Evolutionary conservation across 225 moss, liverwort and hornwort genomes (phyloP), one percentile per base, ranked within the genome.

Genomic region (Bryum argenteum): DNA sequence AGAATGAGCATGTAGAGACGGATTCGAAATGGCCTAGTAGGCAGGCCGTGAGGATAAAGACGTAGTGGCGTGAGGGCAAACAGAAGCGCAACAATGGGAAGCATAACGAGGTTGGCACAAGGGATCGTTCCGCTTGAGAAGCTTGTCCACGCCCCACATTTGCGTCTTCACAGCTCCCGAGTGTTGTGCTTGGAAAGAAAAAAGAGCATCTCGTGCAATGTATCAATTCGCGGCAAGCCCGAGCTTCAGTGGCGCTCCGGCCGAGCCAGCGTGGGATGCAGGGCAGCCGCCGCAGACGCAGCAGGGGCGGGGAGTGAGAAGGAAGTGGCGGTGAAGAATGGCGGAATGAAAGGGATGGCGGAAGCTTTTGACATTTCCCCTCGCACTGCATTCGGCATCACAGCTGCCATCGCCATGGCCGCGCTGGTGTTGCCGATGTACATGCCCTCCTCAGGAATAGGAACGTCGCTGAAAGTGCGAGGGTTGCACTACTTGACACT

Each of bases 291-390:
- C 15, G 48, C 15, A 17, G 48, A 17, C 3, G 15, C 17, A 17
- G 48, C 48, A 48, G 48, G 5, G 33, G 33, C 33, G 33, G 33
- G 33, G 33, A 33, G 7, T 21, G n/a, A 66, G 8, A 48, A 71
- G 63, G 63, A 59, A 11, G 67, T 41, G 43, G 55, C 61, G 8
- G 55, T 66, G 8, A 45, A 23, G 61, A 76, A 71, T 44, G 69
- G 84, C 14, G 91, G 88, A 23, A 75, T 83, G 62, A 73, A 70
- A 66, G 91, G 95, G 56, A 93, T 96, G 95, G 89, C 93, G 10
- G 89, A 96, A 15, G 95, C 95, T 5, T 93, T 96, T 62, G 72
- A 85, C 74, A 96, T 96, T 57, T 71, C 91, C 1, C 82, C 89
- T 19, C 82, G 88, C 13, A 91, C 82, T 48, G 93, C 93, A 19